A percentile compares a stretch with the other conserved stretches of the same genome.
These are phyloP conservation scores for Pseudogymnoascus sp. DNA, from an alignment of 2,329 filamentous ascomycete species.

Conservation along the genomic window DNA sequence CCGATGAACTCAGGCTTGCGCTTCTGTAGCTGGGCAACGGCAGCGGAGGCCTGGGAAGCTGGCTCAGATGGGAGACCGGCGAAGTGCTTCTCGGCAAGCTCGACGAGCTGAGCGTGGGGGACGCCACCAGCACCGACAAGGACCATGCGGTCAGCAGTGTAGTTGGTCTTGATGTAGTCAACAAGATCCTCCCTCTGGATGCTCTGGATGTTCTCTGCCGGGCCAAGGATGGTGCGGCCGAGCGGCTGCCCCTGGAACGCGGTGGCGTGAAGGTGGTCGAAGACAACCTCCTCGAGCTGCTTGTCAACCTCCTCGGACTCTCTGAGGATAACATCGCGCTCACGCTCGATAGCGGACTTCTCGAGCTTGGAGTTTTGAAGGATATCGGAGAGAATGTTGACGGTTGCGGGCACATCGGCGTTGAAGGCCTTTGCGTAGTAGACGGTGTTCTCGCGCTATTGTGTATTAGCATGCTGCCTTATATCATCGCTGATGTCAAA, in stretches of 20 bases:
- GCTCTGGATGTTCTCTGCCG: conserved; percentile 95
- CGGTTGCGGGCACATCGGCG: conserved; percentile 88
- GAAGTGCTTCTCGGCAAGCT: conserved; percentile 96
- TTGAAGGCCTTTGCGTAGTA: conserved; percentile 99
- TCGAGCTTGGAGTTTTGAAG: conserved; percentile 99
- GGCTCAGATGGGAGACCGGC: conserved; percentile 67
- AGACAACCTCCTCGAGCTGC: conserved; percentile 98
- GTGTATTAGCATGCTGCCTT: conserved; percentile 9
- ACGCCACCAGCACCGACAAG: conserved; percentile 92
- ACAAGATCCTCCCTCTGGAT: conserved; percentile 86
- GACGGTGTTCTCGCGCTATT: conserved; percentile 93
- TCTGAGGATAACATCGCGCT: conserved; percentile 96
- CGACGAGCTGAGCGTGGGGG: conserved; percentile 87
- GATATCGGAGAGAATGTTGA: conserved; percentile 98
- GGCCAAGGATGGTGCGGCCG: conserved; percentile 94
- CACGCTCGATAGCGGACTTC: conserved; percentile 83
- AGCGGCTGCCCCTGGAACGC: conserved; percentile 95
- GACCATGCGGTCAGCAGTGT: conserved; percentile 99
- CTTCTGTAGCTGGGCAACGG: conserved; percentile 65
- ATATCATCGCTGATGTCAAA: conserved; percentile 10
- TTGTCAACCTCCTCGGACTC: conserved; percentile 99
- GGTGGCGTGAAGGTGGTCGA: conserved; percentile 97
- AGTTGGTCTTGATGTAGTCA: conserved; percentile 99
- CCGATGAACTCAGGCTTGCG: conserved; percentile 90
- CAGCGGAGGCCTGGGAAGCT: conserved; percentile 62